A percentile compares a stretch with the other conserved stretches of the same genome.
Evolutionary conservation across 768 basidiomycete species (phyloP).

Genomic region (Exidia glandulosa): DNA sequence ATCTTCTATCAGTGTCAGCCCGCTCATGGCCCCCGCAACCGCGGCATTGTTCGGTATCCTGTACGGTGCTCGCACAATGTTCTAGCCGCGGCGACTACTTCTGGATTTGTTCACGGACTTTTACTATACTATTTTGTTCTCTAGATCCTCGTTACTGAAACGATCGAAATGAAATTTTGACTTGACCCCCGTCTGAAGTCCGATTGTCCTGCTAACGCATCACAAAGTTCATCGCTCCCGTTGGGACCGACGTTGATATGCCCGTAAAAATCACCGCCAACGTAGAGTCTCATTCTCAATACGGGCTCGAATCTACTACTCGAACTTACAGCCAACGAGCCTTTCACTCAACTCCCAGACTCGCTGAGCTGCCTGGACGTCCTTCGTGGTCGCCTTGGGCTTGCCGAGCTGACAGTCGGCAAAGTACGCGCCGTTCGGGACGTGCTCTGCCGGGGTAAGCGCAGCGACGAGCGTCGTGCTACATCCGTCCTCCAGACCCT

Average conservation of each 20-base stretch:
- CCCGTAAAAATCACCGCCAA: no score
- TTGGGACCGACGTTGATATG: no score
- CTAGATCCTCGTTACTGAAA: no score
- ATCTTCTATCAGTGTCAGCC: background rate
- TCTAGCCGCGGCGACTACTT: background rate
- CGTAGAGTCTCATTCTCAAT: no score
- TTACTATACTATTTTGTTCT: no score
- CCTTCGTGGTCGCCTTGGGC: slow-evolving; percentile 13
- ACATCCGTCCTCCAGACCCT: slow-evolving; percentile 3
- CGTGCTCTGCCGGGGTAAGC: slow-evolving; percentile 19
- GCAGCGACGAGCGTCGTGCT: slow-evolving; percentile 20
- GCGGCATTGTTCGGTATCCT: background rate
- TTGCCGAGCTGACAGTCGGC: slow-evolving; percentile 16
- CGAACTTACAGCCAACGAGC: slow-evolving; percentile 9
- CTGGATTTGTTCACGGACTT: no score
- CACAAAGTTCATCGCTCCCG: no score
- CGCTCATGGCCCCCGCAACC: background rate
- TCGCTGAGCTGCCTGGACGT: slow-evolving; percentile 16
- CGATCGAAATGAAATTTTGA: no score
- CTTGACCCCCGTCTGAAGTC: no score
- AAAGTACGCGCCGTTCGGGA: slow-evolving; percentile 15
- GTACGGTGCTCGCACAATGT: no score
- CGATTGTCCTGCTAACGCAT: no score
- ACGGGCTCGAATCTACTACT: no score
- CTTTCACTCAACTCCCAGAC: slow-evolving; percentile 23